phyloP scores from a whole-genome alignment of 2,329 filamentous ascomycete species.

The Sporothrix euskadiensis region DNA sequence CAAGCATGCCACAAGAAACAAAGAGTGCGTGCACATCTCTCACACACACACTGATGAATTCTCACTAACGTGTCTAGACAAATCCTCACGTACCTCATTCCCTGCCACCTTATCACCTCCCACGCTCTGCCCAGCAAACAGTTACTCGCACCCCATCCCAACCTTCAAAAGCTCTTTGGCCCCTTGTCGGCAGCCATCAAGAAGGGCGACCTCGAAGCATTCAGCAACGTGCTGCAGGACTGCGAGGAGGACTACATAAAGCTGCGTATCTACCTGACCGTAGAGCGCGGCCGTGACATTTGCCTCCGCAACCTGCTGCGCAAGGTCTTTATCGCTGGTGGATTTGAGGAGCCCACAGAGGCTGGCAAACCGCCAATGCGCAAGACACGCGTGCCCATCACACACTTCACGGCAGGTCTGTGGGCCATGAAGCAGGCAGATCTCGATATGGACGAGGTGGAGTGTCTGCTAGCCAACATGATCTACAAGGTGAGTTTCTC shows the following conservation, averaged over 20 bases:
- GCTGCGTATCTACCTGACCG: slow-evolving; percentile 87
- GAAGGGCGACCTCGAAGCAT: slow-evolving; percentile 76
- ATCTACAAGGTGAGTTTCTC: slow-evolving; percentile 82
- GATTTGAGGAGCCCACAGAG: slow-evolving; percentile 76
- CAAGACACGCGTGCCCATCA: slow-evolving; percentile 75
- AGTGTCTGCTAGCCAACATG: slow-evolving; percentile 92
- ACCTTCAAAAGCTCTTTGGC: slow-evolving; percentile 73
- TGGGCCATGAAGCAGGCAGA: slow-evolving; percentile 67
- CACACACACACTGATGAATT: too few species aligned
- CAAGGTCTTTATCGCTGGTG: slow-evolving; percentile 84
- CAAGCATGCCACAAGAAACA: slow-evolving; percentile 69
- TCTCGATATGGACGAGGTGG: slow-evolving; percentile 87
- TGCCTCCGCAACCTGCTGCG: slow-evolving; percentile 87
- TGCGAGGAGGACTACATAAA: slow-evolving; percentile 93
- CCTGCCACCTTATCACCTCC: slow-evolving; percentile 84
- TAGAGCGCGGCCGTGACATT: slow-evolving; percentile 90
- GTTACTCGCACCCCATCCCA: slow-evolving; percentile 74
- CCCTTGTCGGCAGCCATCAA: slow-evolving; percentile 79
- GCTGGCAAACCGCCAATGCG: slow-evolving; percentile 62
- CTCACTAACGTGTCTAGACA: slow-evolving; percentile 53
- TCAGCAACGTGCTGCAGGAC: slow-evolving; percentile 76
- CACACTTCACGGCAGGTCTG: slow-evolving; percentile 83
- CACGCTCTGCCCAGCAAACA: slow-evolving; percentile 75
- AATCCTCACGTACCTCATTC: slow-evolving; percentile 92
- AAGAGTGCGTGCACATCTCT: slow-evolving; percentile 59